phyloP scores from a whole-genome alignment of 1,284 basidiomycete genomes.

The Ustilago tritici region DNA sequence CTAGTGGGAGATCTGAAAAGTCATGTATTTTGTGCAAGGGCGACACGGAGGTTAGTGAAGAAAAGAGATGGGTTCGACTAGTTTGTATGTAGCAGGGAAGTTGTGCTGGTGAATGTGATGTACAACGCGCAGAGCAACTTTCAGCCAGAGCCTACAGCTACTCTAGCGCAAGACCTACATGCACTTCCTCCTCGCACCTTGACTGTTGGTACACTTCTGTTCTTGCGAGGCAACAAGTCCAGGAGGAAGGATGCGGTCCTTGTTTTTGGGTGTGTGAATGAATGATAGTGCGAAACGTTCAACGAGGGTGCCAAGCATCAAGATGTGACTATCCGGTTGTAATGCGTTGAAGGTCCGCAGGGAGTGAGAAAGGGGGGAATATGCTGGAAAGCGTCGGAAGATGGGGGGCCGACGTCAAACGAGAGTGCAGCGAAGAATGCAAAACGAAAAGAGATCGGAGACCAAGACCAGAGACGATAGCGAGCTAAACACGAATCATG shows the following conservation, averaged over 20 bases:
- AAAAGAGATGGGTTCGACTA: slow-evolving; percentile 13
- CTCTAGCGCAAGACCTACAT: slow-evolving; percentile 37
- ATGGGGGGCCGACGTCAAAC: slow-evolving; percentile 18
- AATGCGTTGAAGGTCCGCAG: slow-evolving; percentile 5
- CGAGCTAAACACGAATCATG: slow-evolving; percentile 8
- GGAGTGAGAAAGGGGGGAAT: slow-evolving; percentile 1
- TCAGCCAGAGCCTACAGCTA: not conserved
- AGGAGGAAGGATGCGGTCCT: slow-evolving; percentile 15
- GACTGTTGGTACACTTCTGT: slow-evolving; percentile 5
- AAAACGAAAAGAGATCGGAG: slow-evolving; percentile 16
- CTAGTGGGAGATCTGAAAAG: slow-evolving; percentile 24
- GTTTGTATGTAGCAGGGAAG: slow-evolving; percentile 21
- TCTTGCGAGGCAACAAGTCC: slow-evolving; percentile 9
- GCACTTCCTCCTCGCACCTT: slow-evolving; percentile 30
- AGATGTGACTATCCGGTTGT: not conserved
- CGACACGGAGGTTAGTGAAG: slow-evolving; percentile 20
- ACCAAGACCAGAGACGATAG: slow-evolving; percentile 14
- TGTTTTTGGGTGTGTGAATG: slow-evolving; percentile 4
- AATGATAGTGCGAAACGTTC: not conserved
- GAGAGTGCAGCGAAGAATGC: slow-evolving; percentile 22
- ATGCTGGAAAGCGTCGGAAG: slow-evolving; percentile 29
- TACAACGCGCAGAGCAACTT: slow-evolving; percentile 35
- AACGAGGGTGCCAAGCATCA: slow-evolving; percentile 7
- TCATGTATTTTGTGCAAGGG: slow-evolving; percentile 56
- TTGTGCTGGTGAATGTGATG: slow-evolving; percentile 37